phyloP scores from a whole-genome alignment of 495 filamentous ascomycete species.

The Cairneyella variabilis region DNA sequence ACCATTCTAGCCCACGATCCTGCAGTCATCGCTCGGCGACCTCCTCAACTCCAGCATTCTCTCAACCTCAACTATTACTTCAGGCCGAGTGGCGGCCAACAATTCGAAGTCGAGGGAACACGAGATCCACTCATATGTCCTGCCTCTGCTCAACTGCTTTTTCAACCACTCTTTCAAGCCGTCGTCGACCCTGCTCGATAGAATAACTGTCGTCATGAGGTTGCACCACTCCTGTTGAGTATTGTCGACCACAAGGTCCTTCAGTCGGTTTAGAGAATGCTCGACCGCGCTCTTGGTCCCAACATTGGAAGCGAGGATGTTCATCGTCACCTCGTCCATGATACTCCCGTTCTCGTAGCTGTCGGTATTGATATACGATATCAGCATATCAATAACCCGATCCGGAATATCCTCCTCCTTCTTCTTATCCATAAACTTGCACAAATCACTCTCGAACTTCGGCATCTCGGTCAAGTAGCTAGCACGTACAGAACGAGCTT shows the following conservation, averaged over 20 bases:
- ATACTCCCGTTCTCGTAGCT: not conserved
- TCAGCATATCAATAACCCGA: constrained; percentile 17
- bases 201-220: constrained; percentile 5
- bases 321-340: constrained; percentile 17
- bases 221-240: not conserved
- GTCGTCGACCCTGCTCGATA: constrained; percentile 16
- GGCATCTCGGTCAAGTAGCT: constrained; percentile 11
- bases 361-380: constrained; percentile 22
- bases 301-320: constrained; percentile 17
- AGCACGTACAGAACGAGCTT: constrained; percentile 9
- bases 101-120: not conserved
- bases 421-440: constrained; percentile 23
- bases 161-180: constrained; percentile 19
- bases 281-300: constrained; percentile 15
- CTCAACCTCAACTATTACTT: not conserved
- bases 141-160: not conserved
- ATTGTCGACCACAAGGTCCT: constrained; percentile 1
- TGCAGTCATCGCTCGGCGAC: not conserved
- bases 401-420: constrained; percentile 14
- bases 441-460: constrained; percentile 20
- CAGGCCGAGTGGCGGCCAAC: not conserved
- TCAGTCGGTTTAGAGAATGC: constrained; percentile 5
- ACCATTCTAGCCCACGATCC: not conserved
- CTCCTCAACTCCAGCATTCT: not conserved
- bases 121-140: not conserved